Base-by-base conservation (phyloP, 495 filamentous ascomycete genomes). In the Alectoria sarmentosa region DNA sequence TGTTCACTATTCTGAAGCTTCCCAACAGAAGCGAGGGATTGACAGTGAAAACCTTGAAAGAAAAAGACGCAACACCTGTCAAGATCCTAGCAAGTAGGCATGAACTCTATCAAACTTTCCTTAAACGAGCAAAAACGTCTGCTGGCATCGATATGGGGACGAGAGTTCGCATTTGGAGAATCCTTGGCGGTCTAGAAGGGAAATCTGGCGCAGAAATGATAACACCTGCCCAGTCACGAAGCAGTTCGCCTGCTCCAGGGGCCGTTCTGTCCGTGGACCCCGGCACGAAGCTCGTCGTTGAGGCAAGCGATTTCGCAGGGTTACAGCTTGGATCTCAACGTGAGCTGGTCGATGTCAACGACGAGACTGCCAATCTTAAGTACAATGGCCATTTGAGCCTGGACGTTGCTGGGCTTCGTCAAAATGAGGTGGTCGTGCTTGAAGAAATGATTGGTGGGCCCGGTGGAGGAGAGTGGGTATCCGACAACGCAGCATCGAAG, bases 1-100 rank as follows among this genome's bases (percentile, higher is more conserved):
- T 96, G 28, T 90, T 96, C 75, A 92, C 88, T 1, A 83, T 98
- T 52, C 84, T 95, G 68, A 91, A 92, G 66, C 78, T 98, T 14
- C 82, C 83, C 68, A 82, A 82, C 64, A 62, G 52, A 63, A 76
- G 75, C 42, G 78, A 80, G 26, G 80, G 74, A 13, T 83, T 81
- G n/a, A 82, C 87, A 8, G 78, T 80, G 19, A 80, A 86, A 65
- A 72, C 79, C 3, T 69, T 90, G 64, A 77, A 68, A 30, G 78
- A 73, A 63, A 87, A 84, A 69, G 81, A 78, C 28, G 75, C 80
- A 15, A 78, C 80, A 13, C 83, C 88, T 1, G 77, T 83, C 23
- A 82, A 77, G 65, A 71, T 90, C 23, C 79, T 93, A 37, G 84
- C 87, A 19, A 92, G 88, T 67, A 83, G 87, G 64, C 83, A 83